Conservation (phyloP, 1,284 basidiomycete genomes). For the Pterulicium gracile region DNA sequence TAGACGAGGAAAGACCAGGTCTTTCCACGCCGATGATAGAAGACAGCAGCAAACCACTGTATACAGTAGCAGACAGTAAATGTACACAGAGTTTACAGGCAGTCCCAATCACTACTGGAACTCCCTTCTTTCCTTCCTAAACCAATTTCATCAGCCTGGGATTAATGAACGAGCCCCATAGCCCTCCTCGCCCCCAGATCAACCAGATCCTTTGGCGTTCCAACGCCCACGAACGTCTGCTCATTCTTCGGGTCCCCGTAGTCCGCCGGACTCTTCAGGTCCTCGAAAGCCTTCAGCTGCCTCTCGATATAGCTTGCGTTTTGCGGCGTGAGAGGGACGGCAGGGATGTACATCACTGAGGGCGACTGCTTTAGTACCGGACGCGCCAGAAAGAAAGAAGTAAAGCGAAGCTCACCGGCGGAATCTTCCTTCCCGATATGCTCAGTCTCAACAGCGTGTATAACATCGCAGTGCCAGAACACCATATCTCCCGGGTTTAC, state of each 20-base stretch:
- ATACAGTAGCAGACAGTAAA: too few species aligned
- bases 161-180: conserved; percentile 36
- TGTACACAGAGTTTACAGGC: too few species aligned
- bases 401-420: conserved; percentile 47
- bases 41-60: too few species aligned
- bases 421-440: conserved; percentile 66
- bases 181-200: conserved; percentile 36
- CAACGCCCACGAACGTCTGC: conserved; percentile 36
- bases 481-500: conserved; percentile 77
- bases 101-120: too few species aligned
- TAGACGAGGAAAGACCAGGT: too few species aligned
- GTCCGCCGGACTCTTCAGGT: conserved; percentile 59
- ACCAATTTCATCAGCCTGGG: too few species aligned
- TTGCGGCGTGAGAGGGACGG: conserved; percentile 61
- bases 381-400: background rate
- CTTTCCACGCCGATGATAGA: too few species aligned
- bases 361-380: background rate
- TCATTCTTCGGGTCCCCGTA: conserved; percentile 55
- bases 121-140: too few species aligned
- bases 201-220: conserved; percentile 34
- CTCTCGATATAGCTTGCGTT: conserved; percentile 52
- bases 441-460: conserved; percentile 70
- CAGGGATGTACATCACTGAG: conserved; percentile 72
- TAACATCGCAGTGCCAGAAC: conserved; percentile 81
- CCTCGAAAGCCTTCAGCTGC: conserved; percentile 52